Conservation (phyloP, 192 early-diverging fungal species). For the Chytriomyces sp. region DNA sequence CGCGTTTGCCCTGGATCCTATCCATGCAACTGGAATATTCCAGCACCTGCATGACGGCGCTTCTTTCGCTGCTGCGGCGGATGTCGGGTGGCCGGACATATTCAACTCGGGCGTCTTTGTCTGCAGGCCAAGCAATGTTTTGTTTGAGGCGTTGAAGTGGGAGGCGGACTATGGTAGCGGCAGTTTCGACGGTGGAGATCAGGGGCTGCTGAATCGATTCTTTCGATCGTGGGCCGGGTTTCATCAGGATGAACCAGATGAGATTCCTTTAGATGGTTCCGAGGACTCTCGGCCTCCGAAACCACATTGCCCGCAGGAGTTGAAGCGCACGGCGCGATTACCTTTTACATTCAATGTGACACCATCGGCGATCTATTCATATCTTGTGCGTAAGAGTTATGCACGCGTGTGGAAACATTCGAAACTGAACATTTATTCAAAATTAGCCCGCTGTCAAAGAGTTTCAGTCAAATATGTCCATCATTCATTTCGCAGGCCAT, state of each 20-base stretch:
- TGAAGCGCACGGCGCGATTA: slow-evolving; percentile 61
- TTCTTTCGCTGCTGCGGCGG: slow-evolving; percentile 82
- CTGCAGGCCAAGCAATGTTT: slow-evolving; percentile 57
- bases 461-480: slow-evolving; percentile 71
- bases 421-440: not conserved
- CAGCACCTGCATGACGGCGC: slow-evolving; percentile 44
- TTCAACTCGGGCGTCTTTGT: slow-evolving; percentile 98
- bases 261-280: not conserved
- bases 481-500: slow-evolving; percentile 88
- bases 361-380: slow-evolving; percentile 78
- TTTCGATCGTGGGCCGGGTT: slow-evolving; percentile 76
- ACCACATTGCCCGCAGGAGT: slow-evolving; percentile 13
- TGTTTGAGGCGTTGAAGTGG: slow-evolving; percentile 60
- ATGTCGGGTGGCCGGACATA: slow-evolving; percentile 95
- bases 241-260: not conserved
- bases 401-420: not conserved
- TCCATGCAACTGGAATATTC: slow-evolving; percentile 58
- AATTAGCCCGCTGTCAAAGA: slow-evolving; percentile 75
- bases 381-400: slow-evolving; percentile 38
- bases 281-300: not conserved
- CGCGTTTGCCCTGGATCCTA: slow-evolving; percentile 82
- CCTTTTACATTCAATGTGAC: slow-evolving; percentile 93
- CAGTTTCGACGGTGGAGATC: slow-evolving; percentile 92
- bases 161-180: slow-evolving; percentile 59
- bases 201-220: slow-evolving; percentile 89